Base-by-base conservation (phyloP, 441 rosid genomes). In the Gossypium trilobum region DNA sequence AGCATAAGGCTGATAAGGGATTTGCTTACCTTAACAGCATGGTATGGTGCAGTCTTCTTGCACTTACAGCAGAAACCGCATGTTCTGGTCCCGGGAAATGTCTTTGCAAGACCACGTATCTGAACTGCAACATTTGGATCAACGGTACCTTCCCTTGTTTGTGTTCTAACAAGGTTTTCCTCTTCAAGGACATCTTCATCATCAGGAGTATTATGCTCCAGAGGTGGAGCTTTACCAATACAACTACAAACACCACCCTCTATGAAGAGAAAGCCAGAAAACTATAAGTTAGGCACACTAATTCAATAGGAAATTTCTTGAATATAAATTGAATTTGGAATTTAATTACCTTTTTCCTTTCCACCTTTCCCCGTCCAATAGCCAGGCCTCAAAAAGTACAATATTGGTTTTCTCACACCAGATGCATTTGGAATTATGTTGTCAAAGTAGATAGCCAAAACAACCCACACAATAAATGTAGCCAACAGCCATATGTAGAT, bases 321-420 rank as follows among this genome's bases (percentile, higher is more conserved):
- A 29, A 56, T 65, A 14, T 8, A 74, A 67, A 54, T 66, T 25
- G 17, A 77, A 73, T 65, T 72, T 23, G 14, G 66, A 76, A 52
- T 22, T 74, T 67, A 54, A 16, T 63, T 79, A 91, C 99, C 99
- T 90, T 82, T 74, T 33, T 79, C 81, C 75, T 78, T 78, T 74
- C 95, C 96, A 46, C 88, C 93, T 80, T 81, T 90, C 73, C 97
- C 97, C 0, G 90, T 89, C 99, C 99, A 90, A 71, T 89, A 94
- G 54, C 90, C 86, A 27, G 91, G 97, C 59, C 81, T 85, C 29
- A 92, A 72, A 79, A 94, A 92, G 86, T 92, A 94, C 77, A 87
- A 82, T 10, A 78, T 4, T 1, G 92, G 60, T 82, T 87, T 94
- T 75, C 99, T 88, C 72, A 94, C 89, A 69, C 97, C 97, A 16